Evolutionary conservation across 768 basidiomycete species (phyloP).

Genomic region (Leccinum truebloodii): DNA sequence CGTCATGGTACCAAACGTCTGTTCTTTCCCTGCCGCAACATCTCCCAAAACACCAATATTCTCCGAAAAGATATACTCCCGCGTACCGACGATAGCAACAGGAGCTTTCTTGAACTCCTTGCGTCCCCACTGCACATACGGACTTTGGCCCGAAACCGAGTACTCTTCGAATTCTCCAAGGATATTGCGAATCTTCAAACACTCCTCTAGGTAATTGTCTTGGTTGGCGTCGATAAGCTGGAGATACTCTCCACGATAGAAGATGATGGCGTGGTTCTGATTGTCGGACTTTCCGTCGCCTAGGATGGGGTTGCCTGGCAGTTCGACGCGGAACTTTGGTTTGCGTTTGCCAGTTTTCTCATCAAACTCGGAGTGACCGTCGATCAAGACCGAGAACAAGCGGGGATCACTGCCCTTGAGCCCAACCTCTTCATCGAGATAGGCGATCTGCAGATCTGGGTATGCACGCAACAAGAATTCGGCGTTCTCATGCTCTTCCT

Average conservation of each 20-base stretch:
- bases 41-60: slow-evolving; percentile 99
- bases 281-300: slow-evolving; percentile 99
- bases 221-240: slow-evolving; percentile 99
- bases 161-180: slow-evolving; percentile 98
- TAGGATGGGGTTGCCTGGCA: slow-evolving; percentile 98
- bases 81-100: slow-evolving; percentile 96
- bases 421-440: slow-evolving; percentile 94
- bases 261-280: slow-evolving; percentile 99
- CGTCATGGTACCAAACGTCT: slow-evolving; percentile 98
- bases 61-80: slow-evolving; percentile 99
- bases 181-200: slow-evolving; percentile 96
- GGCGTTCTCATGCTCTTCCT: slow-evolving; percentile 98
- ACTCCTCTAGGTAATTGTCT: slow-evolving; percentile 99
- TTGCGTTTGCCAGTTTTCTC: slow-evolving; percentile 85
- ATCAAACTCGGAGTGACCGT: slow-evolving; percentile 95
- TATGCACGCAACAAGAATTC: slow-evolving; percentile 98
- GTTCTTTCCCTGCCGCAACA: slow-evolving; percentile 99
- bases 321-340: slow-evolving; percentile 96
- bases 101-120: slow-evolving; percentile 89
- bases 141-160: slow-evolving; percentile 85
- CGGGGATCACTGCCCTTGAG: slow-evolving; percentile 84
- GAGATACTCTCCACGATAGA: slow-evolving; percentile 98
- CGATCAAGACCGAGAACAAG: slow-evolving; percentile 91
- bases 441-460: slow-evolving; percentile 97
- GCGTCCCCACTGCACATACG: slow-evolving; percentile 95